Evolutionary conservation across 352 stramenopile genomes (phyloP).

Genomic region (Phytophthora europaea): DNA sequence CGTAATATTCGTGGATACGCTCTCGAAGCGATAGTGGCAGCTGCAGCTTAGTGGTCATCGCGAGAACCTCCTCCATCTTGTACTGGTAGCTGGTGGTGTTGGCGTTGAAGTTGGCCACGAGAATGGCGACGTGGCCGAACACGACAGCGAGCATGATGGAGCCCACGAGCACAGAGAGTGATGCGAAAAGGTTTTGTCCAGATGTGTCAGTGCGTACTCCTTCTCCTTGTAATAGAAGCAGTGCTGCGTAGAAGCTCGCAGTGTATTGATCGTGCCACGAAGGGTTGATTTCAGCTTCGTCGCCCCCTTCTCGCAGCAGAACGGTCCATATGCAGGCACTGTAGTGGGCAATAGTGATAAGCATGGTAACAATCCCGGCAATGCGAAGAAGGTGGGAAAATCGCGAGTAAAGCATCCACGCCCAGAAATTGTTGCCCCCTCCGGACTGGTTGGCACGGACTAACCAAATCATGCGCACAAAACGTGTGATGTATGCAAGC

Average conservation of each 20-base stretch:
- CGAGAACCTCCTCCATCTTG: constrained; percentile 68
- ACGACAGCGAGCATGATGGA: constrained; percentile 59
- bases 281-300: background rate
- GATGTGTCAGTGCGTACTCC: constrained; percentile 30
- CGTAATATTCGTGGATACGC: constrained; percentile 65
- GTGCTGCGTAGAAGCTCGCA: constrained; percentile 44
- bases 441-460: background rate
- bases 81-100: constrained; percentile 56
- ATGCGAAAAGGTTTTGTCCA: constrained; percentile 44
- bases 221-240: constrained; percentile 59
- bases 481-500: constrained; percentile 22
- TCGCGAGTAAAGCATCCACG: constrained; percentile 41
- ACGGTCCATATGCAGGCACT: constrained; percentile 49
- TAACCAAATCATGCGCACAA: constrained; percentile 29
- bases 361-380: constrained; percentile 34
- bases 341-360: constrained; percentile 54
- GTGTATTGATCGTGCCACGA: constrained; percentile 31
- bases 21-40: constrained; percentile 54
- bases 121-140: constrained; percentile 62
- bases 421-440: constrained; percentile 18
- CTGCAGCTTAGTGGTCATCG: constrained; percentile 52
- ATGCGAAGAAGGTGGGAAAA: constrained; percentile 44
- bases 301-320: background rate
- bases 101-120: constrained; percentile 63
- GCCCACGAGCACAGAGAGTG: constrained; percentile 46